Conservation (phyloP, 345 rosid species). For the Trapa bicornis region DNA sequence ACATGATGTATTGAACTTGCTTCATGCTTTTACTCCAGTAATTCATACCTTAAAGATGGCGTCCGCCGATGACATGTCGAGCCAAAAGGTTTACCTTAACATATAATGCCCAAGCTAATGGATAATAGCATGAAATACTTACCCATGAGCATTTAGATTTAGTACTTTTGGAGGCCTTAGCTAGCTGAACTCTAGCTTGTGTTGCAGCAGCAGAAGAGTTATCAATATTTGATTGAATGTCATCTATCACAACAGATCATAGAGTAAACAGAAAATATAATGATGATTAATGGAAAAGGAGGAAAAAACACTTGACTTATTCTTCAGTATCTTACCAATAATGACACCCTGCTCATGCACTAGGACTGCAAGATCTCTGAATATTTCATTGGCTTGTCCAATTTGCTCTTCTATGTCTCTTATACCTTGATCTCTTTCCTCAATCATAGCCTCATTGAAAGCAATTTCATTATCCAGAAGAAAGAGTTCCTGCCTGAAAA, state of each 20-base stretch:
- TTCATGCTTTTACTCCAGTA: neutral
- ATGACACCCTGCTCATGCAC: constrained; percentile 61
- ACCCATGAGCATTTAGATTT: constrained; percentile 56
- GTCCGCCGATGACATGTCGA: neutral
- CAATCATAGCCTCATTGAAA: constrained; percentile 62
- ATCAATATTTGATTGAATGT: constrained; percentile 45
- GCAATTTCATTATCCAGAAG: constrained; percentile 52
- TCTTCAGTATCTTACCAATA: constrained; percentile 32
- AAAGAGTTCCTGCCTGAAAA: constrained; percentile 39
- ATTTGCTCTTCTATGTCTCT: constrained; percentile 49
- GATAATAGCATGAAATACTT: constrained; percentile 8
- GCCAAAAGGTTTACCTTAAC: neutral
- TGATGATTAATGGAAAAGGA: neutral
- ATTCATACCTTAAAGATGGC: neutral
- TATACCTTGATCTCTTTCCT: constrained; percentile 58
- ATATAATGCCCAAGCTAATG: neutral
- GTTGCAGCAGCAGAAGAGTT: constrained; percentile 33
- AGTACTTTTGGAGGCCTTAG: constrained; percentile 42
- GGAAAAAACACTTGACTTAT: neutral
- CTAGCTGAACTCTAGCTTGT: constrained; percentile 41
- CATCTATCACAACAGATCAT: constrained; percentile 28
- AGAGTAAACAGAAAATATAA: neutral
- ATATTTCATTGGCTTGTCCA: constrained; percentile 55
- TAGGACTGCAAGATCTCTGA: constrained; percentile 59
- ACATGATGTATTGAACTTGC: neutral